A percentile compares a stretch with the other conserved stretches of the same genome.
Evolutionary conservation across 345 rosid genomes (phyloP).

Genomic region (Odontarrhena argentea): DNA sequence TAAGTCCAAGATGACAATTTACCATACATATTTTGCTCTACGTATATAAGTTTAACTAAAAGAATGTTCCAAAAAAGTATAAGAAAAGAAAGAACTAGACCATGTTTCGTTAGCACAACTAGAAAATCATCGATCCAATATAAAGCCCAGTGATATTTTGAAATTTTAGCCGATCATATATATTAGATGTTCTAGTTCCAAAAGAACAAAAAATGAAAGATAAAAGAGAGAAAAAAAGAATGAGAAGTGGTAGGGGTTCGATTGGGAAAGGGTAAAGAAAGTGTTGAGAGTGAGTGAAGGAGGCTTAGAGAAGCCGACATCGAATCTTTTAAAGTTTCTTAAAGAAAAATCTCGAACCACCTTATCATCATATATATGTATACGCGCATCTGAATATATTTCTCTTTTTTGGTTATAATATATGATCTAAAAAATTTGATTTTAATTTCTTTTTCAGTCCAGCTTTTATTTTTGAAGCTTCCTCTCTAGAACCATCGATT

Average conservation of each 20-base stretch:
- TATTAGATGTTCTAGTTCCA: too few relatives aligned
- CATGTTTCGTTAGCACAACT: too few relatives aligned
- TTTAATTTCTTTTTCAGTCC: neutral
- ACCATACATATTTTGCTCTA: neutral
- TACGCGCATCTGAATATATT: slow-evolving; percentile 38
- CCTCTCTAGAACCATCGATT: slow-evolving; percentile 9
- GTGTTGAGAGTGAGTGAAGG: slow-evolving; percentile 22
- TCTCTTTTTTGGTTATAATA: neutral
- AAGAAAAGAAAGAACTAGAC: too few relatives aligned
- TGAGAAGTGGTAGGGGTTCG: slow-evolving; percentile 31
- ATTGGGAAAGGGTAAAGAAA: slow-evolving; percentile 17
- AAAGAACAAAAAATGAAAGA: neutral
- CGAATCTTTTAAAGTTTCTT: slow-evolving; percentile 33
- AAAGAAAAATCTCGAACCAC: slow-evolving; percentile 14
- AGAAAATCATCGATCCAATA: too few relatives aligned
- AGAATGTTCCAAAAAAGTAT: too few relatives aligned
- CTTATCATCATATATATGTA: slow-evolving; percentile 29
- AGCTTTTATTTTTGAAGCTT: too few relatives aligned
- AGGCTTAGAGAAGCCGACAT: slow-evolving; percentile 41
- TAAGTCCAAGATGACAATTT: neutral
- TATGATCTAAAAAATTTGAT: neutral
- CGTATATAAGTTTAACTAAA: neutral
- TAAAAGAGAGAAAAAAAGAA: neutral
- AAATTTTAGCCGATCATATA: too few relatives aligned
- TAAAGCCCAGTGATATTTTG: too few relatives aligned